These are phyloP conservation scores for Tricholoma matsutake DNA, from an alignment of 768 basidiomycete genomes.

Conservation along the genomic window DNA sequence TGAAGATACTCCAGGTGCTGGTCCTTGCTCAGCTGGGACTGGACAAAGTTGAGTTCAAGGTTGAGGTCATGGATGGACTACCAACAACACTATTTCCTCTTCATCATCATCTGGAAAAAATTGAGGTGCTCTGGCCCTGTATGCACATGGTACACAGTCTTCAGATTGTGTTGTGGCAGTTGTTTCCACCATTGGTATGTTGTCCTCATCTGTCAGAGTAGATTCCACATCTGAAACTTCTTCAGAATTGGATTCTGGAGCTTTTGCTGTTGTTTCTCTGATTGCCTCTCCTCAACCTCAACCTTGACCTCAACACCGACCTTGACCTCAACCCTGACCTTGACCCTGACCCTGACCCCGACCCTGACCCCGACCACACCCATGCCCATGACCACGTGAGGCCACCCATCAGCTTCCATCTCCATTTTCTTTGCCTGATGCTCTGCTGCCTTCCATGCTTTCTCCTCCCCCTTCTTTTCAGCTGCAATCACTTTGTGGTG, in stretches of 20 bases:
- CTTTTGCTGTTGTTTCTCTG: not conserved
- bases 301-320: not conserved
- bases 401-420: not conserved
- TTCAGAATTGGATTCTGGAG: not conserved
- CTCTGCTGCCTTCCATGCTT: not conserved
- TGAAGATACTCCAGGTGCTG: not conserved
- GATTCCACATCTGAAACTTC: not conserved
- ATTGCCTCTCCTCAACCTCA: not conserved
- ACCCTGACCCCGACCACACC: too few species aligned
- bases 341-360: not conserved
- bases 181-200: not conserved
- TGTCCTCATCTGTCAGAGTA: not conserved
- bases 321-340: not conserved
- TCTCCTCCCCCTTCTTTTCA: not conserved
- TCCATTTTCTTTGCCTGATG: too few species aligned
- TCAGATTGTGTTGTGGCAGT: not conserved
- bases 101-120: not conserved
- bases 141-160: not conserved
- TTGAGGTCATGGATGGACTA: not conserved
- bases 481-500: not conserved
- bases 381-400: too few species aligned
- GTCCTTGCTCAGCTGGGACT: not conserved
- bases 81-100: not conserved
- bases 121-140: not conserved
- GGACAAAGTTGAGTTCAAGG: too few species aligned